Base-by-base conservation (phyloP, 495 filamentous ascomycete genomes). In the Melanomma pulvis-pyrius region DNA sequence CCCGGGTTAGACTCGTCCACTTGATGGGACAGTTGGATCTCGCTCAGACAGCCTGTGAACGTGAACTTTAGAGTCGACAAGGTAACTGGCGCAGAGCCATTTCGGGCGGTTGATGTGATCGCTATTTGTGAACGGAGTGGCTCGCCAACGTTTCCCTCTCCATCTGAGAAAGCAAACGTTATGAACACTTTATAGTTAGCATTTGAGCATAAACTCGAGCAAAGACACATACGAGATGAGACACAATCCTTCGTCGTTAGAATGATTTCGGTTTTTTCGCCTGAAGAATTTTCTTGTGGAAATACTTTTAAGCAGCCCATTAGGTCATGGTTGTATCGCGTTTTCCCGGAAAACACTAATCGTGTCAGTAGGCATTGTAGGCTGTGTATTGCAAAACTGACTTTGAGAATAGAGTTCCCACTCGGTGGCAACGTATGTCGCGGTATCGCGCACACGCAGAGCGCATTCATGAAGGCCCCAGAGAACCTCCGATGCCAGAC, bases 131-230 rank as follows among this genome's bases (percentile, higher is more conserved):
- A 85, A 24, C 78, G 78, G 59, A 91, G 79, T 51, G 82, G 81
- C 67, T 97, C 90, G 19, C 93, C 92, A 39, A 96, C 94, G 70
- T 96, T 90, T 11, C 90, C 91, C 74, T 93, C 88, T 1, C 83
- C 77, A 41, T 82, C 81, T 67, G 83, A 82, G 73, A 98, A 98
- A 0, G 88, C 79, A 72, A 93, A 91, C 9, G 87, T 84, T 2
- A 88, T 80, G 8, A 84, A 83, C 22, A 97, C 79, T 88, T 59
- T 4, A 55, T 21, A 19, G 53, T 55, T 59, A 65, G 50, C n/a
- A 59, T 32, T 34, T 4, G 53, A 11, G 19, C 19, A 58, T n/a
- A 47, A 41, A 15, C 21, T 21, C 53, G 9, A 47, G 29, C 44
- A 36, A 32, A 6, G 13, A 39, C 46, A 78, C 84, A 75, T 80